Evolutionary conservation across 2,329 filamentous ascomycete species (phyloP), one percentile per base, ranked within the genome.

Genomic region (Hymenotorrendiella dingleyae): DNA sequence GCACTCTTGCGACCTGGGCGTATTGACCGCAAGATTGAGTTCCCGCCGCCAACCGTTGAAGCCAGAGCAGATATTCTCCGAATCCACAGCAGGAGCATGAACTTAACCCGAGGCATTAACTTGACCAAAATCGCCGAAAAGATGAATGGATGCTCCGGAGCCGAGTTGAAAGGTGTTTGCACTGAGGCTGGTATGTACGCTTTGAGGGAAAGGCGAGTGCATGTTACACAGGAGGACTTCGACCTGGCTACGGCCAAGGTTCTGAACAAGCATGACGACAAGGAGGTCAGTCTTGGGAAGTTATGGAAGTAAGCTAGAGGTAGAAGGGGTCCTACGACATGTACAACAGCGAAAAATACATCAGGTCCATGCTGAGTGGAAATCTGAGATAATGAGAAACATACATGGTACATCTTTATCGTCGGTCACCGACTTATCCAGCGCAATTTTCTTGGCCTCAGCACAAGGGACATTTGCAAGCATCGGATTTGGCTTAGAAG

Each of bases 151-250:
- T 98, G 93, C 68, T 96, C 90, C 3, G 93, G 93, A 48, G 93
- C 93, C 42, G 93, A 98, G 69, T 70, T 98, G 57, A 98, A 98
- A 80, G 93, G 93, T 71, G 93, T 98, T 36, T 98, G 93, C 66
- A 98, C 93, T 34, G 93, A 98, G 68, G 89, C 93, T 3, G 93
- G 93, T 59, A 98, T 98, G 93, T 98, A 93, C 63, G 93, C 93
- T 11, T 74, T 98, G 52, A 82, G 93, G 56, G 93, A 98, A 71
- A 77, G 93, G 62, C 82, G 93, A 68, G 91, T 98, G 46, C 93
- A 98, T 65, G 93, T 98, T 54, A 98, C 93, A 27, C 93, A 98
- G 66, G 93, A 98, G 69, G 93, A 98, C 68, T 98, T 98, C 65
- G 93, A 98, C 66, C 76, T 98, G 50, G 93, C 93, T 24, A 98